These are phyloP conservation scores for Pyracantha coccinea DNA, from an alignment of 331 rosid genomes.

Conservation along the genomic window DNA sequence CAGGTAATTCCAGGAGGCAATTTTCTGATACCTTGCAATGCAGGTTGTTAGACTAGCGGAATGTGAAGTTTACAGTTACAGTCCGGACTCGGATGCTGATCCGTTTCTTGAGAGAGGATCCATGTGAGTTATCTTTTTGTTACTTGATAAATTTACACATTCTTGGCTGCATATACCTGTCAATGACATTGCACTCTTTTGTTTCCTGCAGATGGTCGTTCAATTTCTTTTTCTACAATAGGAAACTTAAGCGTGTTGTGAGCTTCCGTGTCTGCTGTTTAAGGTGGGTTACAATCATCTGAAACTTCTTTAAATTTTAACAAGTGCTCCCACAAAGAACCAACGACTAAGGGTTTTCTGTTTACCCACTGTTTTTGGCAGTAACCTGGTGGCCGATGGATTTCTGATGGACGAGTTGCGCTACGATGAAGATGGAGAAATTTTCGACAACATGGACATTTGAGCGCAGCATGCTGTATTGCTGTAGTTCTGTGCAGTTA, in stretches of 20 bases:
- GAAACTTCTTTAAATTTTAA: background rate
- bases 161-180: too few relatives aligned
- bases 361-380: conserved; percentile 25
- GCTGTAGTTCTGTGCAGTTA: conserved; percentile 3
- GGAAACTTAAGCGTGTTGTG: conserved; percentile 82
- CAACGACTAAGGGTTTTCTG: background rate
- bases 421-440: conserved; percentile 63
- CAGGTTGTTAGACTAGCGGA: conserved; percentile 77
- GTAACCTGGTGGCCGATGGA: conserved; percentile 70
- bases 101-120: conserved; percentile 76
- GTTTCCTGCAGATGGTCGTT: conserved; percentile 75
- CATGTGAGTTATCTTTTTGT: conserved; percentile 39
- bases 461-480: conserved; percentile 23
- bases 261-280: conserved; percentile 76
- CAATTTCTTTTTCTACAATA: conserved; percentile 82
- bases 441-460: conserved; percentile 85
- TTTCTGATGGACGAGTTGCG: conserved; percentile 36
- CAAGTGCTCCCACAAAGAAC: background rate
- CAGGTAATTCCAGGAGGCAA: conserved; percentile 14
- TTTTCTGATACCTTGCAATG: conserved; percentile 24
- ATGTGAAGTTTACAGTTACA: conserved; percentile 79
- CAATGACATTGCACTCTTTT: conserved; percentile 3
- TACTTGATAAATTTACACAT: background rate
- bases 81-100: conserved; percentile 77
- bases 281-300: conserved; percentile 42